A percentile compares a stretch with the other conserved stretches of the same genome.
Conservation (phyloP, 139 green algal species). For the Chlorokybus atmophyticus region DNA sequence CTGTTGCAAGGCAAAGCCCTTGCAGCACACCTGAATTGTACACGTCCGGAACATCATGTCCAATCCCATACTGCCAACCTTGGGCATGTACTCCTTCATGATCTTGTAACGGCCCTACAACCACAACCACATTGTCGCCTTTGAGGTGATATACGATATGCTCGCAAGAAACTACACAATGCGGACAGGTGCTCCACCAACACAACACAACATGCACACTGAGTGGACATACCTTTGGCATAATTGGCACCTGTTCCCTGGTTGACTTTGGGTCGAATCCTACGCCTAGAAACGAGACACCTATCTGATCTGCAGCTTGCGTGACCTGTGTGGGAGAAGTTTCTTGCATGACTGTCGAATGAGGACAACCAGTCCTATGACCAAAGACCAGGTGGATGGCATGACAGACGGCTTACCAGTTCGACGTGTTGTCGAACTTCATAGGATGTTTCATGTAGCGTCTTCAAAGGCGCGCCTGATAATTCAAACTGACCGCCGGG, state of each 20-base stretch:
- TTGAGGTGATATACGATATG: not conserved
- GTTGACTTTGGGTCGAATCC: constrained; percentile 88
- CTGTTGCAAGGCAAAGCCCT: not conserved
- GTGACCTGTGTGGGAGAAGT: constrained; percentile 47
- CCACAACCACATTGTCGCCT: not conserved
- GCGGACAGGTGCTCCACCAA: not conserved
- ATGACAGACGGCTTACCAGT: constrained; percentile 47
- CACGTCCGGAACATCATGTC: constrained; percentile 99
- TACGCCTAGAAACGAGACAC: constrained; percentile 61
- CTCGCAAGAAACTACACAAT: constrained; percentile 1
- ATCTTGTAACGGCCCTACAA: constrained; percentile 44
- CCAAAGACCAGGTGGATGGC: too few relatives aligned
- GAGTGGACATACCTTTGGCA: constrained; percentile 97
- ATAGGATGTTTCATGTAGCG: constrained; percentile 82
- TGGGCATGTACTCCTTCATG: constrained; percentile 45
- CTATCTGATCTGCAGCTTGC: constrained; percentile 39
- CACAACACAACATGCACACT: not conserved
- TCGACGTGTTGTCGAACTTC: constrained; percentile 93
- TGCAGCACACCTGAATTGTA: constrained; percentile 72
- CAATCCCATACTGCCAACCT: constrained; percentile 60
- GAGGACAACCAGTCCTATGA: too few relatives aligned
- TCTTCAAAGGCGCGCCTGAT: constrained; percentile 72
- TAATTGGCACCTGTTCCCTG: constrained; percentile 72
- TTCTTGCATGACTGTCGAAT: not conserved
- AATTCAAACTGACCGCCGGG: constrained; percentile 97